These are phyloP conservation scores for Microdochium nivale DNA, from an alignment of 2,329 filamentous ascomycete species.

Conservation along the genomic window DNA sequence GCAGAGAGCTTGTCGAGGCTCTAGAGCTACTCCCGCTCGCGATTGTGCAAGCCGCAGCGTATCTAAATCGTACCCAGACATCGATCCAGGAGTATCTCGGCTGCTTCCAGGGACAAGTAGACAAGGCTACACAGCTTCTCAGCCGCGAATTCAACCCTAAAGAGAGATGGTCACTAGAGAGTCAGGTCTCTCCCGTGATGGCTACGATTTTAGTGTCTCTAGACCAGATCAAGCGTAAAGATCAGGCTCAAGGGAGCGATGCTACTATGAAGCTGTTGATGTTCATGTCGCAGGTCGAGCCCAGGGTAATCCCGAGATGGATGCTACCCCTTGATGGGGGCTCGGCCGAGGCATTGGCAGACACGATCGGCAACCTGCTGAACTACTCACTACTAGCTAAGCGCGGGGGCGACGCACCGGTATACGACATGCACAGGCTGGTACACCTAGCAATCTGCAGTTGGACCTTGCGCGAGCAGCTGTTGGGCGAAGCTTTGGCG, in stretches of 20 bases:
- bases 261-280: conserved; percentile 25
- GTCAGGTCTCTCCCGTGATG: conserved; percentile 21
- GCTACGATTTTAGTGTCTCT: conserved; percentile 32
- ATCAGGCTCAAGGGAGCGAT: conserved; percentile 4
- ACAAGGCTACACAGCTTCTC: conserved; percentile 21
- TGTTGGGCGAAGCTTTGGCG: background rate
- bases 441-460: conserved; percentile 22
- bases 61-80: conserved; percentile 21
- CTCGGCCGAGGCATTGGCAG: conserved; percentile 9
- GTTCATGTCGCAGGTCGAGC: conserved; percentile 29
- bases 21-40: conserved; percentile 30
- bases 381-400: conserved; percentile 23
- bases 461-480: conserved; percentile 15
- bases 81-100: conserved; percentile 21
- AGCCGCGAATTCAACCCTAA: conserved; percentile 24
- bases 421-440: conserved; percentile 27
- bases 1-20: conserved; percentile 9
- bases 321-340: conserved; percentile 13
- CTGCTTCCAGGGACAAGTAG: conserved; percentile 19
- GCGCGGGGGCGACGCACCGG: conserved; percentile 9
- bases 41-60: conserved; percentile 29
- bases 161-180: conserved; percentile 17
- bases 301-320: conserved; percentile 26
- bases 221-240: conserved; percentile 19
- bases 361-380: conserved; percentile 21